These are phyloP conservation scores for Coniochaeta sp. DNA, from an alignment of 2,329 filamentous ascomycete species.

Conservation along the genomic window DNA sequence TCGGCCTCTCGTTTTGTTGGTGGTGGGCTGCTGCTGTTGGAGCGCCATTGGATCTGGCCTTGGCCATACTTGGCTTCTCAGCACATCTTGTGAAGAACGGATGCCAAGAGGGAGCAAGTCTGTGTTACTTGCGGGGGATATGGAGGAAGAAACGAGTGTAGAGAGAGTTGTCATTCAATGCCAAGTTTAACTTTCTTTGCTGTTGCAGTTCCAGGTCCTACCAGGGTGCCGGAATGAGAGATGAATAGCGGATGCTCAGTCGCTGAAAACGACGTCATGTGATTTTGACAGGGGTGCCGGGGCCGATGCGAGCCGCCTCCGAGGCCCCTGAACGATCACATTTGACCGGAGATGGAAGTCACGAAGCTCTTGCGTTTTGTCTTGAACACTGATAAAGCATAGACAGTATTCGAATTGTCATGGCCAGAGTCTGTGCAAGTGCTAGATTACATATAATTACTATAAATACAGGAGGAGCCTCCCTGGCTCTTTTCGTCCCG, in stretches of 20 bases:
- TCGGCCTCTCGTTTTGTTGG: conserved; percentile 5
- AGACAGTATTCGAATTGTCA: not conserved
- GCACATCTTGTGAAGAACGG: conserved; percentile 15
- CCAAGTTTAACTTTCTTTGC: too few species aligned
- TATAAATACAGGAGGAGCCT: not conserved
- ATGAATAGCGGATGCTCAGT: too few species aligned
- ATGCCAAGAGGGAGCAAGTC: not conserved
- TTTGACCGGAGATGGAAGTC: too few species aligned
- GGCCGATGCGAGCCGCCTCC: not conserved
- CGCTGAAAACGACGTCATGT: conserved; percentile 1
- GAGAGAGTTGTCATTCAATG: too few species aligned
- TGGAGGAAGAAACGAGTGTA: not conserved
- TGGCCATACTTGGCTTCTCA: conserved; percentile 18
- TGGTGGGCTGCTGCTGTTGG: conserved; percentile 8
- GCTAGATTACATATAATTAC: conserved; percentile 2
- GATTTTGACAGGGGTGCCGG: not conserved
- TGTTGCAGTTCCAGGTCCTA: too few species aligned
- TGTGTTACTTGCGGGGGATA: not conserved
- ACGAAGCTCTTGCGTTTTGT: too few species aligned
- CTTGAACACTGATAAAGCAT: too few species aligned
- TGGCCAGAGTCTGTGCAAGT: not conserved
- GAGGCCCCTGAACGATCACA: not conserved
- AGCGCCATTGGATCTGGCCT: conserved; percentile 20
- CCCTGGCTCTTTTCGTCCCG: not conserved
- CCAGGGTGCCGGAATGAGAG: too few species aligned